Conservation (phyloP, 2,329 filamentous ascomycete genomes). For the Cercospora sp. region DNA sequence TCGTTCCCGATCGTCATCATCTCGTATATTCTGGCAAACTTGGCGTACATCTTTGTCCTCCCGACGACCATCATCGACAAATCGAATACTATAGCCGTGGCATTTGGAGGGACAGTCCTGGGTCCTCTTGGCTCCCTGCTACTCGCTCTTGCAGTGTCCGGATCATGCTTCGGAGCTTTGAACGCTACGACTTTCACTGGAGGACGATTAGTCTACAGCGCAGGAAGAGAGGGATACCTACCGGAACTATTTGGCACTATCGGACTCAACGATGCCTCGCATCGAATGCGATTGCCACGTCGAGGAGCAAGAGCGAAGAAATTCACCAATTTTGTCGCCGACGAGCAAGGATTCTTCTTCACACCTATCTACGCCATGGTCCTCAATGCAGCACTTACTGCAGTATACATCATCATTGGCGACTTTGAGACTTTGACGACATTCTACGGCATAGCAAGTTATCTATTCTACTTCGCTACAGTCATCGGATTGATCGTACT, state of each 20-base stretch:
- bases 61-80: constrained; percentile 77
- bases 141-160: constrained; percentile 83
- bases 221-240: constrained; percentile 92
- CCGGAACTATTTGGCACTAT: constrained; percentile 80
- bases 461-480: constrained; percentile 95
- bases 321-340: constrained; percentile 66
- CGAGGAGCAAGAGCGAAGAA: constrained; percentile 59
- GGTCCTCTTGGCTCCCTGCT: constrained; percentile 78
- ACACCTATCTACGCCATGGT: constrained; percentile 91
- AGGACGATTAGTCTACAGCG: constrained; percentile 87
- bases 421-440: constrained; percentile 91
- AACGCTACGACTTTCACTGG: constrained; percentile 95
- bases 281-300: constrained; percentile 38
- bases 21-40: constrained; percentile 85
- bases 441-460: constrained; percentile 96
- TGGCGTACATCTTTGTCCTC: constrained; percentile 92
- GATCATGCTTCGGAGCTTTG: constrained; percentile 89
- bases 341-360: constrained; percentile 80
- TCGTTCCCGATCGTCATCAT: constrained; percentile 93
- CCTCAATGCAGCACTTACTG: constrained; percentile 74
- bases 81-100: constrained; percentile 92
- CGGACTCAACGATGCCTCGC: constrained; percentile 59
- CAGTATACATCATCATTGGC: constrained; percentile 77
- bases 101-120: constrained; percentile 88
- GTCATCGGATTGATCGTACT: constrained; percentile 91